Percentiles rank a stretch among this genome's conserved stretches.
These are phyloP conservation scores for Artomyces pyxidatus DNA, from an alignment of 768 basidiomycete genomes.

Conservation along the genomic window DNA sequence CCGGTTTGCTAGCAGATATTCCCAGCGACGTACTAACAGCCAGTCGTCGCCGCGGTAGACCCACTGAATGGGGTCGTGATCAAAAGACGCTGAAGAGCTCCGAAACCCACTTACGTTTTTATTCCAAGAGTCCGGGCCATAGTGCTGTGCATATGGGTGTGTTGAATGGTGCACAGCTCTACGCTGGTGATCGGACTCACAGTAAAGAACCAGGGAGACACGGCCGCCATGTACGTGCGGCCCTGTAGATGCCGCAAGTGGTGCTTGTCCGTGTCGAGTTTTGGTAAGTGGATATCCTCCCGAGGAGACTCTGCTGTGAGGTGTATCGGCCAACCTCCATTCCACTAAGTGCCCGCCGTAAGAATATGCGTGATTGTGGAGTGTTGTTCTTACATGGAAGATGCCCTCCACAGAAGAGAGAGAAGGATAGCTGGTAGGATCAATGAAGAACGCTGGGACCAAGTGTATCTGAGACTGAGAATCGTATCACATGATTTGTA, in stretches of 20 bases:
- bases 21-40: slow-evolving; percentile 62
- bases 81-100: neutral
- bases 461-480: slow-evolving; percentile 22
- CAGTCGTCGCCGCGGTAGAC: slow-evolving; percentile 64
- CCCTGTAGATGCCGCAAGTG: slow-evolving; percentile 42
- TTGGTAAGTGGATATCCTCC: slow-evolving; percentile 14
- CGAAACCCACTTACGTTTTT: slow-evolving; percentile 50
- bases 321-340: slow-evolving; percentile 28
- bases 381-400: slow-evolving; percentile 20
- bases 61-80: slow-evolving; percentile 31
- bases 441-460: slow-evolving; percentile 25
- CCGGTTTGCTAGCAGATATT: slow-evolving; percentile 46
- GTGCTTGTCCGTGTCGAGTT: slow-evolving; percentile 38
- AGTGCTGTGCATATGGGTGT: slow-evolving; percentile 36
- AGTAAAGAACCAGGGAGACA: slow-evolving; percentile 77
- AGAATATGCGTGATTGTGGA: too few species aligned
- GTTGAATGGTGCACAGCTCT: neutral
- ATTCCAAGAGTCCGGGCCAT: slow-evolving; percentile 59
- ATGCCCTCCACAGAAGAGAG: slow-evolving; percentile 33
- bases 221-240: slow-evolving; percentile 41
- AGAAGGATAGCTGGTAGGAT: slow-evolving; percentile 26
- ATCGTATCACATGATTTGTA: neutral
- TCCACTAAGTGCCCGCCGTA: too few species aligned
- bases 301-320: slow-evolving; percentile 31
- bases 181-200: slow-evolving; percentile 15